Evolutionary conservation across 306 rosid genomes (phyloP).

Genomic region (Rosa multiflora): DNA sequence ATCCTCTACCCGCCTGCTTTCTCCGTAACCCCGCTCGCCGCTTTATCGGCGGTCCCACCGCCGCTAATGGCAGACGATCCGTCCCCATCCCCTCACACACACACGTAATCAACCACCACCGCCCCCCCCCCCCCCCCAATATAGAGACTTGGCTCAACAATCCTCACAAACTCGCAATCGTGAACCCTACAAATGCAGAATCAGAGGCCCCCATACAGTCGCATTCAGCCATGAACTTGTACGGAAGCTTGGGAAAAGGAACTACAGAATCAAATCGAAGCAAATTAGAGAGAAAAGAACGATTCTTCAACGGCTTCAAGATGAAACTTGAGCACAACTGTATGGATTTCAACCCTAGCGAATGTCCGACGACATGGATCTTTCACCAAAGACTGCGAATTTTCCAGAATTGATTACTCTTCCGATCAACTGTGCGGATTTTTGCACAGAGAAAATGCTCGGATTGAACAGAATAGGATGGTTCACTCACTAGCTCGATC

Average conservation of each 20-base stretch:
- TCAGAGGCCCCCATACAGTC: conserved; percentile 15
- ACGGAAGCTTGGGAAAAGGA: neutral
- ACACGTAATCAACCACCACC: conserved; percentile 14
- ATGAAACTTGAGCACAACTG: neutral
- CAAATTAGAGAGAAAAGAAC: neutral
- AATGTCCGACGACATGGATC: conserved; percentile 90
- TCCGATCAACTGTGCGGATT: neutral
- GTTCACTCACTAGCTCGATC: conserved; percentile 11
- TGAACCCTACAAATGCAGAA: conserved; percentile 8
- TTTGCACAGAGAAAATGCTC: neutral
- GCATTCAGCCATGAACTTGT: conserved; percentile 36
- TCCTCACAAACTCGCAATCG: conserved; percentile 25
- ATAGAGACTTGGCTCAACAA: conserved; percentile 25
- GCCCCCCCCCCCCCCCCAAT: conserved; percentile 18
- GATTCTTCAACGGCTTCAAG: neutral
- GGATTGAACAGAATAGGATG: conserved; percentile 5
- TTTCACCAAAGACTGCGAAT: neutral
- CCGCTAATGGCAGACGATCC: conserved; percentile 69
- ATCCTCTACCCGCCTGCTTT: conserved; percentile 99
- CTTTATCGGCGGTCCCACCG: conserved; percentile 97
- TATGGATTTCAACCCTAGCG: conserved; percentile 42
- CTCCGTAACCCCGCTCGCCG: conserved; percentile 99
- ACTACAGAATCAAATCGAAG: neutral
- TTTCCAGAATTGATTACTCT: neutral
- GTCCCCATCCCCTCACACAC: conserved; percentile 72